phyloP scores from a whole-genome alignment of 257 asterid species.

The Solanum verrucosum region DNA sequence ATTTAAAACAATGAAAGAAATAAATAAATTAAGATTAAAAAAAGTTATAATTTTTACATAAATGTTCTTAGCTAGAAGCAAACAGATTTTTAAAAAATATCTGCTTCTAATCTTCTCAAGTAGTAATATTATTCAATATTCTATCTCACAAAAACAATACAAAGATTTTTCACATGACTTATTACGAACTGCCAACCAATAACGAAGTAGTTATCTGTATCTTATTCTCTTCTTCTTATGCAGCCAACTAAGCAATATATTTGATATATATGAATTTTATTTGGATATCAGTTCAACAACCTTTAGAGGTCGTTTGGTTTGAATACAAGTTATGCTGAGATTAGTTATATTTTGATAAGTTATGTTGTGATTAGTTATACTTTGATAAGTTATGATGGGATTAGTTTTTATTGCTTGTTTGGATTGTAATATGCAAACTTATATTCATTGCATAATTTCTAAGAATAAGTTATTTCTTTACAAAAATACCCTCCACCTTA shows the following conservation, averaged over 20 bases:
- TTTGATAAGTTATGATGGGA: no score
- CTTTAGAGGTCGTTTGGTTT: background rate
- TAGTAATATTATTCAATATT: background rate
- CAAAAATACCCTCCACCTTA: no score
- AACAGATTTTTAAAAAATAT: background rate
- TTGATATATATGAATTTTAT: background rate
- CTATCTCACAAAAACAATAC: background rate
- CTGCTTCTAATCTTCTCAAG: background rate
- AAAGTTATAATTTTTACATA: background rate
- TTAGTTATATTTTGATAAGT: no score
- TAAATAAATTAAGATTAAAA: no score
- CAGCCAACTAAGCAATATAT: background rate
- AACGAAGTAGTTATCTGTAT: background rate
- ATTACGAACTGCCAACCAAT: background rate
- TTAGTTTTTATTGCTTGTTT: background rate
- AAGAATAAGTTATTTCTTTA: no score
- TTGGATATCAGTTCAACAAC: background rate
- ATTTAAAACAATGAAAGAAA: no score
- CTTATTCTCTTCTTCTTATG: background rate
- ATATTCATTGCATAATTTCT: background rate
- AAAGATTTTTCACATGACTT: background rate
- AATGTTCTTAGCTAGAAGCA: background rate
- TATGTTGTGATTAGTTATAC: no score
- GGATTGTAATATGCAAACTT: background rate
- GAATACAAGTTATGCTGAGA: background rate